Evolutionary conservation across 2,329 filamentous ascomycete species (phyloP).

Genomic region (Colletotrichum magnum): DNA sequence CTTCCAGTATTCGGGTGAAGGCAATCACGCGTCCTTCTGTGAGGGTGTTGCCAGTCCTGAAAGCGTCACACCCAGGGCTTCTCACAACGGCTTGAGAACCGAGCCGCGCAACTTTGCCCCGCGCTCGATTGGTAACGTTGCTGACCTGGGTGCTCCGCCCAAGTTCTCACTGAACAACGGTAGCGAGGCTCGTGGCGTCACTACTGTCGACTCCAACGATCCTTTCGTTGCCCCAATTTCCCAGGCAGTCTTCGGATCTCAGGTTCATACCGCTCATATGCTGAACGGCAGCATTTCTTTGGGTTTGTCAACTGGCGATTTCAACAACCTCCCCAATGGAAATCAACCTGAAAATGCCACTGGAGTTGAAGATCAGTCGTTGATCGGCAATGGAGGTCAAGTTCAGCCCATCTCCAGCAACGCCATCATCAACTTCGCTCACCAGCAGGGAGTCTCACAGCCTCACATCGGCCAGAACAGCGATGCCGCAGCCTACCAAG

Average conservation of each 20-base stretch:
- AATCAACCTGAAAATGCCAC: not conserved
- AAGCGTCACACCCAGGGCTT: slow-evolving; percentile 23
- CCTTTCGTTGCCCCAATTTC: slow-evolving; percentile 13
- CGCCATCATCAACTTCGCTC: not conserved
- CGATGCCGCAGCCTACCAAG: slow-evolving; percentile 28
- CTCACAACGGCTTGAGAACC: slow-evolving; percentile 46
- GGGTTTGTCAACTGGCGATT: slow-evolving; percentile 1
- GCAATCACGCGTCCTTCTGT: not conserved
- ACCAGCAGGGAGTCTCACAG: slow-evolving; percentile 6
- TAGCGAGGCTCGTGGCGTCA: not conserved
- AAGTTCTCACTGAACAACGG: slow-evolving; percentile 50
- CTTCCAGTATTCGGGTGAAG: not conserved
- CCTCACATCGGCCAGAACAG: slow-evolving; percentile 4
- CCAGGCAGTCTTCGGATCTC: slow-evolving; percentile 18
- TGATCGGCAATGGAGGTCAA: slow-evolving; percentile 9
- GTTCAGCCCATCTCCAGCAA: not conserved
- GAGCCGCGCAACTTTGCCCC: slow-evolving; percentile 61
- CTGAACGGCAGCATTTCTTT: slow-evolving; percentile 18
- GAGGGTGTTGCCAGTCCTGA: slow-evolving; percentile 14
- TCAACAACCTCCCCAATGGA: slow-evolving; percentile 4
- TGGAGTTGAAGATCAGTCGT: not conserved
- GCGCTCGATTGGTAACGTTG: slow-evolving; percentile 47
- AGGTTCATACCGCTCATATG: slow-evolving; percentile 21
- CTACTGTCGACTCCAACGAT: slow-evolving; percentile 2
- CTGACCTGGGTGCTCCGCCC: slow-evolving; percentile 52